phyloP scores from a whole-genome alignment of 345 rosid genomes.

The Salix koriyanagi region DNA sequence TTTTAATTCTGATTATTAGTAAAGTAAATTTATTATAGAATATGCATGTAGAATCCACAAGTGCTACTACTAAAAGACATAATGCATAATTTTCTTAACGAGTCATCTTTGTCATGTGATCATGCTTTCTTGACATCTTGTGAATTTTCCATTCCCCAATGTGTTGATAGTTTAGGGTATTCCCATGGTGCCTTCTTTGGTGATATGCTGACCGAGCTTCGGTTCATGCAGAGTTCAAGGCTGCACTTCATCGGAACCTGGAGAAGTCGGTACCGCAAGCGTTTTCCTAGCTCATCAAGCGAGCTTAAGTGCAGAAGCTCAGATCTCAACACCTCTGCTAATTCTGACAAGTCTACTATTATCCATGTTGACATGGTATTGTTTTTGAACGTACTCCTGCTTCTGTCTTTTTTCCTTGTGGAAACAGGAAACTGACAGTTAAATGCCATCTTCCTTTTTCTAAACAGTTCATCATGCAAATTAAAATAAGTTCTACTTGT shows the following conservation, averaged over 20 bases:
- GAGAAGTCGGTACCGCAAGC: conserved; percentile 83
- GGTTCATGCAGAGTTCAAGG: conserved; percentile 70
- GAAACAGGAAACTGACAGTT: background rate
- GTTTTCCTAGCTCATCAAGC: conserved; percentile 45
- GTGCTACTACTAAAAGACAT: background rate
- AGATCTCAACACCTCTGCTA: conserved; percentile 31
- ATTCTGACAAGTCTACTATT: conserved; percentile 34
- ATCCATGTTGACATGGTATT: conserved; percentile 92
- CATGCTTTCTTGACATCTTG: background rate
- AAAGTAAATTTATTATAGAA: background rate
- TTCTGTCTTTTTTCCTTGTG: background rate
- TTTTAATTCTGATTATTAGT: background rate
- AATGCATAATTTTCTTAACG: background rate
- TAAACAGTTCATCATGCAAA: too few species aligned
- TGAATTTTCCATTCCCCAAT: background rate
- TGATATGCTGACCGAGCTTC: conserved; percentile 6
- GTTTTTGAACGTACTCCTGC: conserved; percentile 8
- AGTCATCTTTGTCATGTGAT: background rate
- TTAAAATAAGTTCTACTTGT: too few species aligned
- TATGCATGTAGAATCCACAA: background rate
- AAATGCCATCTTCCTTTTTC: background rate
- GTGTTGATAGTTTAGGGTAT: background rate
- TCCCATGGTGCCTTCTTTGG: background rate
- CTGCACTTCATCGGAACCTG: conserved; percentile 98
- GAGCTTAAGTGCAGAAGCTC: conserved; percentile 36